A percentile compares a stretch with the other conserved stretches of the same genome.
phyloP scores from a whole-genome alignment of 257 asterid species.

The Paraleonurus japonicus region DNA sequence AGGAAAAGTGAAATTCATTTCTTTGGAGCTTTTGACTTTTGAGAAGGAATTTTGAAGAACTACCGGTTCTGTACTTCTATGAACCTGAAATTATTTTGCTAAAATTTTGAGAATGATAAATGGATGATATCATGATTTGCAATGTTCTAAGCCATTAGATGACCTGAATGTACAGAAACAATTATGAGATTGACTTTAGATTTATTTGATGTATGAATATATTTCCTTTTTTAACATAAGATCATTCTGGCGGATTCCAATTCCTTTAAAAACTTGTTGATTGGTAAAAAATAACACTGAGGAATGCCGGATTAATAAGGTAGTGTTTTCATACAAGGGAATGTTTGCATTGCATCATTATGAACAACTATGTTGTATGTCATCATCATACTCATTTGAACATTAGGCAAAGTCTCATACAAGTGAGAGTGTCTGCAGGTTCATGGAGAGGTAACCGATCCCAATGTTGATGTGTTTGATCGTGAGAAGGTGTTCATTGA shows the following conservation, averaged over 20 bases:
- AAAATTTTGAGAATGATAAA: neutral
- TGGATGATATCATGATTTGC: neutral
- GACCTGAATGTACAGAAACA: neutral
- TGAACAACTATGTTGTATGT: neutral
- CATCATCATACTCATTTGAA: neutral
- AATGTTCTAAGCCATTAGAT: neutral
- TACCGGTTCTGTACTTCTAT: neutral
- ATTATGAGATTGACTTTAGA: neutral
- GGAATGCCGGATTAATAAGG: constrained; percentile 1
- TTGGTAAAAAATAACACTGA: neutral
- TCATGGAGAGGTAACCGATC: constrained; percentile 91
- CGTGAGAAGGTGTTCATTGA: constrained; percentile 91
- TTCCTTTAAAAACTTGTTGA: neutral
- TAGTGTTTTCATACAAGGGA: neutral
- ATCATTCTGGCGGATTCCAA: neutral
- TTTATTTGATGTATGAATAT: neutral
- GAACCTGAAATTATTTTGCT: neutral
- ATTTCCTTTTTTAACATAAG: neutral
- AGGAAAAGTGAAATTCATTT: neutral
- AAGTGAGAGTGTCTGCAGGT: constrained; percentile 48
- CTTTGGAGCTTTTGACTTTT: neutral
- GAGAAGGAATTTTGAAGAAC: neutral
- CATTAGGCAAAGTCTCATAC: neutral
- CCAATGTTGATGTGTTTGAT: constrained; percentile 84
- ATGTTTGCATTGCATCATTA: neutral